phyloP scores from a whole-genome alignment of 2,329 filamentous ascomycete species.

The Pseudofabraea citricarpa region DNA sequence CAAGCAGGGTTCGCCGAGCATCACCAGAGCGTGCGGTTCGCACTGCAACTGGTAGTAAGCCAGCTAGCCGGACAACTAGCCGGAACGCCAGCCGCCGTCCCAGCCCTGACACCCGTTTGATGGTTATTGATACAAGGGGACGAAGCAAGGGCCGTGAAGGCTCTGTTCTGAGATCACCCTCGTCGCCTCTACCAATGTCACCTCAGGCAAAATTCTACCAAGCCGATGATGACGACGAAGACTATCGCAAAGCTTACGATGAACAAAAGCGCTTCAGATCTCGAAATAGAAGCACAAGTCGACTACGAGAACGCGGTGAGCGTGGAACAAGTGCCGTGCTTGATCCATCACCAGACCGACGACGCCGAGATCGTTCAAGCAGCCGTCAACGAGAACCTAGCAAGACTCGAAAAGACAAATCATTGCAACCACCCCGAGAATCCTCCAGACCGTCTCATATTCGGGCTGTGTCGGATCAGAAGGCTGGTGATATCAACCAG shows the following conservation, averaged over 20 bases:
- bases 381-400: slow-evolving; percentile 24
- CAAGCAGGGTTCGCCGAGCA: slow-evolving; percentile 24
- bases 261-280: slow-evolving; percentile 52
- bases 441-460: slow-evolving; percentile 17
- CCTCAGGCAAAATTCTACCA: slow-evolving; percentile 47
- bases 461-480: slow-evolving; percentile 39
- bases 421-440: slow-evolving; percentile 16
- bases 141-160: slow-evolving; percentile 57
- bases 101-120: slow-evolving; percentile 29
- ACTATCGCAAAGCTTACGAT: slow-evolving; percentile 47
- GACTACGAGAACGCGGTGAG: slow-evolving; percentile 28
- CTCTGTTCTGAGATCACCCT: slow-evolving; percentile 65
- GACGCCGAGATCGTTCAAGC: slow-evolving; percentile 25
- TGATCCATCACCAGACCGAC: slow-evolving; percentile 24
- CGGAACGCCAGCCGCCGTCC: slow-evolving; percentile 33
- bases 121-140: slow-evolving; percentile 42
- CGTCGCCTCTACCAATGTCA: slow-evolving; percentile 75
- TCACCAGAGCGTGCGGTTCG: slow-evolving; percentile 21
- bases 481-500: slow-evolving; percentile 48
- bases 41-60: slow-evolving; percentile 15
- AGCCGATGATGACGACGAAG: slow-evolving; percentile 56
- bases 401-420: slow-evolving; percentile 16
- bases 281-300: slow-evolving; percentile 48
- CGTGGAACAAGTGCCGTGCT: slow-evolving; percentile 25
- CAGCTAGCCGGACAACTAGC: slow-evolving; percentile 29